Evolutionary conservation across 495 filamentous ascomycete species (phyloP).

Genomic region (Podospora sp.): DNA sequence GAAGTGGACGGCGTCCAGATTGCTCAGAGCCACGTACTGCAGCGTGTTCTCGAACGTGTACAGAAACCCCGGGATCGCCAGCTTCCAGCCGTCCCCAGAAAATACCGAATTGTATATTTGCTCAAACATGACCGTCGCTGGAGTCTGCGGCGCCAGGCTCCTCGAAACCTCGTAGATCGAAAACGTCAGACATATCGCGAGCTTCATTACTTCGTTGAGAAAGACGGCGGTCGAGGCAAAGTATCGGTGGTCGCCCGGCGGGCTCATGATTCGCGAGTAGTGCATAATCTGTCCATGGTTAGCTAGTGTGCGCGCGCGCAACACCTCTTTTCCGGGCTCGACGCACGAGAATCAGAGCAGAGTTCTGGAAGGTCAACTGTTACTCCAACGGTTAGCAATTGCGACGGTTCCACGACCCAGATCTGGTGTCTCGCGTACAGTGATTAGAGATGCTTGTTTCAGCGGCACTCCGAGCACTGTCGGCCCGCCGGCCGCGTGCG

Average conservation of each 20-base stretch:
- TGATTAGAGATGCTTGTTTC: slow-evolving; percentile 77
- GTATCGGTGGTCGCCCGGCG: slow-evolving; percentile 79
- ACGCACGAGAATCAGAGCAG: slow-evolving; percentile 71
- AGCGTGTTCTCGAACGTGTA: slow-evolving; percentile 91
- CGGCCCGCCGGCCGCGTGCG: slow-evolving; percentile 43
- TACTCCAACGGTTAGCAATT: slow-evolving; percentile 30
- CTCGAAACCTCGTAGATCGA: slow-evolving; percentile 83
- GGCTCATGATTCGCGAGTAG: slow-evolving; percentile 91
- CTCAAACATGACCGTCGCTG: slow-evolving; percentile 76
- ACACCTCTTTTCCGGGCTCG: neutral
- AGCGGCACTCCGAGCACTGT: slow-evolving; percentile 66
- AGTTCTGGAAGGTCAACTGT: slow-evolving; percentile 80
- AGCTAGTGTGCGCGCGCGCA: slow-evolving; percentile 14
- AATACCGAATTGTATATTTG: slow-evolving; percentile 81
- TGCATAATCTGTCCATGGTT: slow-evolving; percentile 68
- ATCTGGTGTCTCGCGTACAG: slow-evolving; percentile 53
- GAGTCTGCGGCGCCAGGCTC: slow-evolving; percentile 71
- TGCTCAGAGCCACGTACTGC: slow-evolving; percentile 89
- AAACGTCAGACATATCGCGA: slow-evolving; percentile 81
- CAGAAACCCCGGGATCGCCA: slow-evolving; percentile 84
- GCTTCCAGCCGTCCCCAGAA: slow-evolving; percentile 92
- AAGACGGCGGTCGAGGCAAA: slow-evolving; percentile 93
- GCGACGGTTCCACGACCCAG: slow-evolving; percentile 14
- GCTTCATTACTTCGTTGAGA: slow-evolving; percentile 89
- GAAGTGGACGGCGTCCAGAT: slow-evolving; percentile 88